Evolutionary conservation across 805 yeast species (phyloP), one percentile per base, ranked within the genome.

Genomic region (Candida dendrica): DNA sequence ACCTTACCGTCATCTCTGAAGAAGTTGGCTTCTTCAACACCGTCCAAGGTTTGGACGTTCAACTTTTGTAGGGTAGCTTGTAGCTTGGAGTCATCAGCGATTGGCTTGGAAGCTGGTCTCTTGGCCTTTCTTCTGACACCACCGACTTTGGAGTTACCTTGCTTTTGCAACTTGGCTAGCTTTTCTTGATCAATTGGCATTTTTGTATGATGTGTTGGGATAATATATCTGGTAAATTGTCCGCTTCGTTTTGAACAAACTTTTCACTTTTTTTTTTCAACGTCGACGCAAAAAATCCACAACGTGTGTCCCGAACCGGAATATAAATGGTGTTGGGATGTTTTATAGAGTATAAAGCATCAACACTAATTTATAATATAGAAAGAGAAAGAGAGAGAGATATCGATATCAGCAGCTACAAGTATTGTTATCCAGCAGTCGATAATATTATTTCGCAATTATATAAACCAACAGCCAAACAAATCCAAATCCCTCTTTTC

Each of bases 1-100:
- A 93, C 96, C 64, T 82, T 84, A 64, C 97, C 97, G 68, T 91
- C 96, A 51, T 88, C 96, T 69, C 77, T 84, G 85, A 93, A 90
- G 77, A 91, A 86, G 80, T 90, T 91, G 61, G 96, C 98, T 75
- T 91, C 97, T 66, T 88, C 95, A 60, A 91, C 82, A 60, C 85
- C 88, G 54, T 84, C 89, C 57, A 91, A 71, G 59, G 88, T 84
- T 69, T 84, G 86, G 52, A 90, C 95, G 69, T 85, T 83, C 66
- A 91, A 75, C 74, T 90, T 89, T 67, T 81, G 83, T 70, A 91
- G 75, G 61, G 91, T 79, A 57, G 81, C 85, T 72, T 87, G 89
- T 66, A 91, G 77, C 72, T 90, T 89, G 68, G 88, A 75, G 72
- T 90, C 96, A 63, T 89, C 95, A 59, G 81, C 88, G 49, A 84